Evolutionary conservation across 352 stramenopile genomes (phyloP), one percentile per base, ranked within the genome.

Genomic region (Blastocystis hominis): DNA sequence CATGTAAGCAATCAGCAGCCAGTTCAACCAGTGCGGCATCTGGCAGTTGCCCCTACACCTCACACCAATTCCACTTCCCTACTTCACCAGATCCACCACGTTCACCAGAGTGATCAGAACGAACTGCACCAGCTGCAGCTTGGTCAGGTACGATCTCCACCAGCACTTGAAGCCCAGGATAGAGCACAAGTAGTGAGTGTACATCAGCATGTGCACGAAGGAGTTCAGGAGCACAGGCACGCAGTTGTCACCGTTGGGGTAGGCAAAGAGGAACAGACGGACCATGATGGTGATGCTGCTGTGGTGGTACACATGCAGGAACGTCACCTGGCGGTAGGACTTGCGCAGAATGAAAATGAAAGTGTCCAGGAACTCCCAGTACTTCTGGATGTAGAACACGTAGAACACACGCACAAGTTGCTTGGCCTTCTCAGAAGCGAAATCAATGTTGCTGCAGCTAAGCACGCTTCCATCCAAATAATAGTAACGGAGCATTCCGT

Each of bases 291-390:
- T 86, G 63, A 86, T 86, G 54, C 59, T 76, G 63, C 59, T 76
- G 63, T 86, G 76, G 44, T 86, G 76, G 55, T 86, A 86, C 76
- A 86, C 76, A 44, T 86, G 76, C 30, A 86, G 76, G 76, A 86
- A 86, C 15, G 76, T 86, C 40, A 86, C 76, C 47, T 86, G 76
- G 38, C 76, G 59, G 42, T 86, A 86, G 13, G 76, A 86, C 30
- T 86, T 86, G 20, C 76, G 59, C 10, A 86, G 63, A 44, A 86
- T 86, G 63, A 86, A 86, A 17, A 86, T 15, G 47, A 86, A 86
- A 54, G 76, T 86, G 30, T 86, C 76, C 3, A 72, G 42, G 42
- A 86, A 86, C 40, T 86, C 76, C 76, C 76, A 86, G 44, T 86
- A 86, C 17, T 86, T 86, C 47, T 86, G 76, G 3, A 86, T 24